Evolutionary conservation across 2,329 filamentous ascomycete genomes (phyloP).

Genomic region (Botryotinia convoluta): DNA sequence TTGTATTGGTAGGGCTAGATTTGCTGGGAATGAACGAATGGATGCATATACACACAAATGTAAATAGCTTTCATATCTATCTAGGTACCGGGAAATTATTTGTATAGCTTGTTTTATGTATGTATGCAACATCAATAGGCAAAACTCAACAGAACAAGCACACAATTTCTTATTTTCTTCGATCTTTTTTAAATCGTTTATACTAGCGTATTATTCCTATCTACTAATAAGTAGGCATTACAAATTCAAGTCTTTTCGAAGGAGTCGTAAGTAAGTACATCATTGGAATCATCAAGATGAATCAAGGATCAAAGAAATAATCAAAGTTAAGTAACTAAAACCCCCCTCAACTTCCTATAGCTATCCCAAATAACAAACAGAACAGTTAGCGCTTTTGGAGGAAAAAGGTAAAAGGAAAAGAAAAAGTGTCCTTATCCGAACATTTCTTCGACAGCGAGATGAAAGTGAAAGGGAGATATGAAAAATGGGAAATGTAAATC

Average conservation of each 20-base stretch:
- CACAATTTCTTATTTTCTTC: background rate
- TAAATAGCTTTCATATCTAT: background rate
- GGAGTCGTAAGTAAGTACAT: background rate
- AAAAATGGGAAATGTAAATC: background rate
- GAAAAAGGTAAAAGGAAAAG: background rate
- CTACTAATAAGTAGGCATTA: background rate
- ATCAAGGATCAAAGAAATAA: background rate
- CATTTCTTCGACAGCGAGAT: no score
- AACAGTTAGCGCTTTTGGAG: no score
- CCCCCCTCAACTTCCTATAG: background rate
- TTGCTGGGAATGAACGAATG: background rate
- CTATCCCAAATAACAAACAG: background rate
- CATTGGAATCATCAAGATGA: no score
- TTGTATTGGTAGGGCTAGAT: conserved; percentile 7
- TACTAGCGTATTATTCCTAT: background rate
- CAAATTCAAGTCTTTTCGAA: background rate
- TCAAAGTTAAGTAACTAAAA: background rate
- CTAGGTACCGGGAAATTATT: background rate
- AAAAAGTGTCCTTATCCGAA: no score
- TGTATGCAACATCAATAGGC: background rate
- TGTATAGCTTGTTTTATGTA: background rate
- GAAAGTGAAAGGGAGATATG: no score
- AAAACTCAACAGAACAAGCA: background rate
- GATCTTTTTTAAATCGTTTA: background rate
- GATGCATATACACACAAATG: background rate